Evolutionary conservation across 2,329 filamentous ascomycete genomes (phyloP).

Genomic region (Hypomyces perniciosus): DNA sequence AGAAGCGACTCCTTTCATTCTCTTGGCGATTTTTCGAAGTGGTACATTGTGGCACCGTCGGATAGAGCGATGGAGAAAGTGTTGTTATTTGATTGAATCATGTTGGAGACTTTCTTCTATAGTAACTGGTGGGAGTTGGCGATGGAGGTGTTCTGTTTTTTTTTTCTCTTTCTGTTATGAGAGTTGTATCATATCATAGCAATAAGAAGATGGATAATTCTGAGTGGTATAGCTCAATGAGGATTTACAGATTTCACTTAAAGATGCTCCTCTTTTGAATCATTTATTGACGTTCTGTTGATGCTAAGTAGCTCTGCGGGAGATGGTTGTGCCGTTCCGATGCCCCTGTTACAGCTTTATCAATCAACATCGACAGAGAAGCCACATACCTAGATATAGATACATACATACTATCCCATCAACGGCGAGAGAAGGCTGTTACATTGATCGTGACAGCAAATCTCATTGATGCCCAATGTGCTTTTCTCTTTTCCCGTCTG

Average conservation of each 20-base stretch:
- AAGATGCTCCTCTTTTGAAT: background rate
- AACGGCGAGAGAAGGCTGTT: too few species aligned
- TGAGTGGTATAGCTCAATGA: background rate
- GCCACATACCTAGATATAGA: too few species aligned
- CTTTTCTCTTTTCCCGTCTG: too few species aligned
- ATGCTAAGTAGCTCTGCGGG: conserved; percentile 14
- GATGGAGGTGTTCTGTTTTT: background rate
- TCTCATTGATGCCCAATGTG: too few species aligned
- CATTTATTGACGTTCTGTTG: background rate
- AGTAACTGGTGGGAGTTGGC: background rate
- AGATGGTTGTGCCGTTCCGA: conserved; percentile 30
- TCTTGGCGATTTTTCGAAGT: background rate
- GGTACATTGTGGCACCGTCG: background rate
- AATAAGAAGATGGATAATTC: conserved; percentile 3
- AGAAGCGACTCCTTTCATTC: background rate
- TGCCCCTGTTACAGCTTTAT: conserved; percentile 1
- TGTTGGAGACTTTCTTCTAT: background rate
- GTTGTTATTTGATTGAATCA: background rate
- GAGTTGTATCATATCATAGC: conserved; percentile 10
- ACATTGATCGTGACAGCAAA: too few species aligned
- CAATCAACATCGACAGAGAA: too few species aligned
- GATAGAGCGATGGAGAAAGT: background rate
- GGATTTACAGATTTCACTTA: background rate
- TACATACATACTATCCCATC: too few species aligned
- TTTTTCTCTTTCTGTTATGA: background rate